Percentiles rank a stretch among this genome's conserved stretches.
Evolutionary conservation across 2,329 filamentous ascomycete genomes (phyloP).

Genomic region (Xylaria sp.): DNA sequence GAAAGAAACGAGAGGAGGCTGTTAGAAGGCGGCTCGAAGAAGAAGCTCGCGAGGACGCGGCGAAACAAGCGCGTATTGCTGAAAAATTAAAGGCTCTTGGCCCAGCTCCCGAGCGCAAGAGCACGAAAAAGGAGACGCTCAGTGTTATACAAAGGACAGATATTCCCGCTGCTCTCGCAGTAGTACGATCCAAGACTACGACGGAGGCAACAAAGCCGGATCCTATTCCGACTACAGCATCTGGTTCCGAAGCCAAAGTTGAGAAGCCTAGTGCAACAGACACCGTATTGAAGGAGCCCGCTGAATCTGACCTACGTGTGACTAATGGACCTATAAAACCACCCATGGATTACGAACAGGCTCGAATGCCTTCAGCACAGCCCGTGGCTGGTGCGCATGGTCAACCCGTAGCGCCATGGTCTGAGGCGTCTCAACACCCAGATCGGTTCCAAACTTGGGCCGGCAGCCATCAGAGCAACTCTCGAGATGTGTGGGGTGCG

Average conservation of each 20-base stretch:
- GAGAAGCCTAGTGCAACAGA: constrained; percentile 24
- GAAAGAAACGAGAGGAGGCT: constrained; percentile 74
- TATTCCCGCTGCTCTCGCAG: constrained; percentile 41
- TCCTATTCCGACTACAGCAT: constrained; percentile 44
- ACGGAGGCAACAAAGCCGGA: constrained; percentile 43
- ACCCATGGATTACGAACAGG: constrained; percentile 24
- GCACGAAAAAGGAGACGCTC: constrained; percentile 64
- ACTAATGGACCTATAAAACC: constrained; percentile 50
- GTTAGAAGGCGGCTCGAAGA: constrained; percentile 75
- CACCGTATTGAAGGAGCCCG: constrained; percentile 15
- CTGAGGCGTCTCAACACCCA: constrained; percentile 45
- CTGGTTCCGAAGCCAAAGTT: constrained; percentile 23
- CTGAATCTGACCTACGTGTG: constrained; percentile 21
- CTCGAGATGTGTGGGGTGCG: constrained; percentile 78
- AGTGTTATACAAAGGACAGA: constrained; percentile 43
- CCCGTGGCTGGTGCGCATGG: constrained; percentile 39
- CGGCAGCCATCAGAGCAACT: constrained; percentile 54
- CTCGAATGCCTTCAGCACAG: constrained; percentile 32
- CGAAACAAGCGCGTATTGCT: constrained; percentile 74
- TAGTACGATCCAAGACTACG: constrained; percentile 33
- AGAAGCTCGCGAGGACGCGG: constrained; percentile 77
- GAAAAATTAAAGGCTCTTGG: constrained; percentile 78
- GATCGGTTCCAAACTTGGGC: constrained; percentile 65
- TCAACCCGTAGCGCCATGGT: constrained; percentile 49
- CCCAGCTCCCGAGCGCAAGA: constrained; percentile 69